Percentiles rank a stretch among this genome's conserved stretches.
phyloP scores from a whole-genome alignment of 805 yeast genomes.

The Wickerhamomyces silvicola region DNA sequence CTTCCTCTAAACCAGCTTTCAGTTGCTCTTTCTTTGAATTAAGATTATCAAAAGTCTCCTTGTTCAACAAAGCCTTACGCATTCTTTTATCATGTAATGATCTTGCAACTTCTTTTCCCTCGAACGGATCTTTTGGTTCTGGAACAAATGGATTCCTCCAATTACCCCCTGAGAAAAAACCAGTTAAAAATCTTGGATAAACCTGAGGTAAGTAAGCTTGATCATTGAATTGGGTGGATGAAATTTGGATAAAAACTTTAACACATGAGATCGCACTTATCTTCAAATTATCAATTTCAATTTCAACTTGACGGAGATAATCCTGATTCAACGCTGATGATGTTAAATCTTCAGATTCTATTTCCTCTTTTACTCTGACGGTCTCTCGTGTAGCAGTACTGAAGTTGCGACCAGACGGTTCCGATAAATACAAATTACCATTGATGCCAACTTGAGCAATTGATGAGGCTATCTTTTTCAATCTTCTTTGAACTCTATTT shows the following conservation, averaged over 20 bases:
- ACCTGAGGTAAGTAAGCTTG: conserved; percentile 45
- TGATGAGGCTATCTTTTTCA: conserved; percentile 47
- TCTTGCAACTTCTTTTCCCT: conserved; percentile 19
- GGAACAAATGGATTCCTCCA: conserved; percentile 66
- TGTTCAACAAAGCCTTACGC: conserved; percentile 44
- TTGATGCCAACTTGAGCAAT: conserved; percentile 60
- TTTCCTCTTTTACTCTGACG: conserved; percentile 3
- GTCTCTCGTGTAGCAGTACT: conserved; percentile 21
- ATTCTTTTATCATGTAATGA: conserved; percentile 19
- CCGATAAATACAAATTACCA: conserved; percentile 50
- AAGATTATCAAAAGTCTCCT: conserved; percentile 36
- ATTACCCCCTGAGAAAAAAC: conserved; percentile 71
- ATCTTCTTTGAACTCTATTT: conserved; percentile 38
- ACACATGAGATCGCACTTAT: conserved; percentile 23
- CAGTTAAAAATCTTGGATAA: conserved; percentile 61
- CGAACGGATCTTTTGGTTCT: conserved; percentile 24
- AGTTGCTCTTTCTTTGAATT: conserved; percentile 32
- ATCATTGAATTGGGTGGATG: conserved; percentile 23
- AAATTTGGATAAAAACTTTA: conserved; percentile 23
- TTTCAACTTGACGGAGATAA: conserved; percentile 33
- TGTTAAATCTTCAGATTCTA: conserved; percentile 5
- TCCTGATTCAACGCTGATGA: conserved; percentile 7
- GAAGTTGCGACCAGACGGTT: conserved; percentile 6
- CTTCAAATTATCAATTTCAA: conserved; percentile 32
- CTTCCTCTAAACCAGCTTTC: conserved; percentile 32